These are phyloP conservation scores for Ascochyta viciae-villosae DNA, from an alignment of 2,329 filamentous ascomycete genomes.

Conservation along the genomic window DNA sequence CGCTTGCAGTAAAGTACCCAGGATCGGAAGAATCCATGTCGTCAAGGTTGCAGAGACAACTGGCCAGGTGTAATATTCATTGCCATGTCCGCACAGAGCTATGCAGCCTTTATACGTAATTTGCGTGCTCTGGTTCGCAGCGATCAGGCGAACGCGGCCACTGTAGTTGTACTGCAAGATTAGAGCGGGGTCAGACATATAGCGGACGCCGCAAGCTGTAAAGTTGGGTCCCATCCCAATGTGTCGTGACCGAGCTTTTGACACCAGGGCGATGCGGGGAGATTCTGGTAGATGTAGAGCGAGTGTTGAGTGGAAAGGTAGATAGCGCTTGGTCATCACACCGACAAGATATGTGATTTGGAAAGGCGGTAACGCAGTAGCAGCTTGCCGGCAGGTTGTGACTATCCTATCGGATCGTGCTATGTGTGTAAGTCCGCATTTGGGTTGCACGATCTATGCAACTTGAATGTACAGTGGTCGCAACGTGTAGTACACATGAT, in stretches of 20 bases:
- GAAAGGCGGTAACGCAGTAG: not conserved
- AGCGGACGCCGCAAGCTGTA: slow-evolving; percentile 24
- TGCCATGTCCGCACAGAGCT: slow-evolving; percentile 37
- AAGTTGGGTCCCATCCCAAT: slow-evolving; percentile 21
- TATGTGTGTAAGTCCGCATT: not conserved
- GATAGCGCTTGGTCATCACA: not conserved
- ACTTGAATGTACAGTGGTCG: not conserved
- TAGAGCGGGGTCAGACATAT: slow-evolving; percentile 19
- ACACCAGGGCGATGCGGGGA: not conserved
- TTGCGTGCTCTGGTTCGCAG: slow-evolving; percentile 25
- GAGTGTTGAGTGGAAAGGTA: not conserved
- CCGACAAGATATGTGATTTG: not conserved
- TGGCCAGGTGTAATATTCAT: slow-evolving; percentile 41
- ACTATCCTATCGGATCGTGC: not conserved
- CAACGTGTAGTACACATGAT: not conserved
- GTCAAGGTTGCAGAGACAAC: slow-evolving; percentile 39
- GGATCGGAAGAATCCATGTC: slow-evolving; percentile 47
- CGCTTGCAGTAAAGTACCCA: slow-evolving; percentile 47
- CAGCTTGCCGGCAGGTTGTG: not conserved
- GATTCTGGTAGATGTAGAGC: not conserved
- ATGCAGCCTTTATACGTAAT: slow-evolving; percentile 41
- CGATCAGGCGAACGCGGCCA: slow-evolving; percentile 15
- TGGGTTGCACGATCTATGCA: not conserved
- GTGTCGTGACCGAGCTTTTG: not conserved
- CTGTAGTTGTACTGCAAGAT: slow-evolving; percentile 27